A percentile compares a stretch with the other conserved stretches of the same genome.
These are phyloP conservation scores for Pontederia crassipes DNA, from an alignment of 176 grass and related monocot genomes.

Conservation along the genomic window DNA sequence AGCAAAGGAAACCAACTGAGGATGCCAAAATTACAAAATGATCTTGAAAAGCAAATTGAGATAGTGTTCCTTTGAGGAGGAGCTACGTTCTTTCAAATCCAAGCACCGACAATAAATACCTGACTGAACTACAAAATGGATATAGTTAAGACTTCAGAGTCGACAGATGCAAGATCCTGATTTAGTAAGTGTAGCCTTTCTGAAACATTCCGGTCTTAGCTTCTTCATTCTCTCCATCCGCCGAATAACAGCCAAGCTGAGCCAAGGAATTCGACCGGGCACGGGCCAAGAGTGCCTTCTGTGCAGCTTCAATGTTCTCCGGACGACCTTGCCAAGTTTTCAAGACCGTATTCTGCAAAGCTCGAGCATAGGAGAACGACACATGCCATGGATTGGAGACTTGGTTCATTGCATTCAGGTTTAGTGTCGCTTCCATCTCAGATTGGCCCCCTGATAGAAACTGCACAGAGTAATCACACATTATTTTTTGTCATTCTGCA, in stretches of 20 bases:
- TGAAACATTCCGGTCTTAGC: slow-evolving; percentile 97
- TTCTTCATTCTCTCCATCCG: slow-evolving; percentile 53
- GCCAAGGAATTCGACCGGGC: slow-evolving; percentile 79
- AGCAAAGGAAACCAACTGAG: too few relatives aligned
- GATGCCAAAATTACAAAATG: too few relatives aligned
- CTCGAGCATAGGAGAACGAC: slow-evolving; percentile 89
- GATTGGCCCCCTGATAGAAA: slow-evolving; percentile 96
- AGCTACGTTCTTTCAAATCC: too few relatives aligned
- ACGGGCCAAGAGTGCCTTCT: slow-evolving; percentile 51
- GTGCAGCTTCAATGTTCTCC: slow-evolving; percentile 57
- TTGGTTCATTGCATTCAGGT: slow-evolving; percentile 96
- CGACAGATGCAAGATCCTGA: background rate
- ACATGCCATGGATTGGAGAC: slow-evolving; percentile 78
- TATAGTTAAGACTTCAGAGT: too few relatives aligned
- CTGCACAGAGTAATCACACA: slow-evolving; percentile 23
- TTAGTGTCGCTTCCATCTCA: slow-evolving; percentile 74
- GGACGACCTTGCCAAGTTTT: slow-evolving; percentile 90
- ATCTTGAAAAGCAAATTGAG: too few relatives aligned
- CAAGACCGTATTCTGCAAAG: slow-evolving; percentile 77
- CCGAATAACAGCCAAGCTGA: slow-evolving; percentile 66
- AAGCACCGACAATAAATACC: too few relatives aligned
- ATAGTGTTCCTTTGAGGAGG: too few relatives aligned
- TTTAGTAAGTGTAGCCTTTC: slow-evolving; percentile 90
- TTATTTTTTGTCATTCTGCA: background rate
- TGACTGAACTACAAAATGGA: too few relatives aligned